These are phyloP conservation scores for Trifolium repens DNA, from an alignment of 306 rosid species.

Conservation along the genomic window DNA sequence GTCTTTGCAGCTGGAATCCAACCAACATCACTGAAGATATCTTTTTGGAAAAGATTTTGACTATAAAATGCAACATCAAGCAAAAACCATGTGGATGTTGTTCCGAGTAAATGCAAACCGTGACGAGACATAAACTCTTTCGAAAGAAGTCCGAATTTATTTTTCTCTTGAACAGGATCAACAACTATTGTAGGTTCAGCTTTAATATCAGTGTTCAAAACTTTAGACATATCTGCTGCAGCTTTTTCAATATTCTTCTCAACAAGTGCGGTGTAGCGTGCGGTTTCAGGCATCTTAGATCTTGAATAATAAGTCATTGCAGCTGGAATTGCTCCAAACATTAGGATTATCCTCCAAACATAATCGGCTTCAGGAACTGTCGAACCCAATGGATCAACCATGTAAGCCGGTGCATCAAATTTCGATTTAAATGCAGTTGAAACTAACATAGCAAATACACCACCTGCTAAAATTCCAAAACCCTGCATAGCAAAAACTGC, in stretches of 20 bases:
- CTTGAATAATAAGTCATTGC: conserved; percentile 69
- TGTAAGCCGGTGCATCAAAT: conserved; percentile 55
- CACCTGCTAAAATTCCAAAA: conserved; percentile 78
- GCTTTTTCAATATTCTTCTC: conserved; percentile 66
- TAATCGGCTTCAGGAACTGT: conserved; percentile 72
- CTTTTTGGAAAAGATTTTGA: conserved; percentile 77
- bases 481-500: conserved; percentile 91
- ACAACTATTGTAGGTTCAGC: conserved; percentile 41
- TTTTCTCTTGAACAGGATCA: not conserved
- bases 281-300: conserved; percentile 83
- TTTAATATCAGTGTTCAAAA: conserved; percentile 61
- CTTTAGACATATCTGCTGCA: conserved; percentile 73
- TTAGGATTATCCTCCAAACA: conserved; percentile 67
- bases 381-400: conserved; percentile 49
- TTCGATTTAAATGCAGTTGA: conserved; percentile 48
- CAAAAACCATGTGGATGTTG: conserved; percentile 73
- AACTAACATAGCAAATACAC: conserved; percentile 58
- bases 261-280: conserved; percentile 74
- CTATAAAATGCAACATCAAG: conserved; percentile 81
- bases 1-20: conserved; percentile 72
- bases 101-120: conserved; percentile 74
- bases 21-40: conserved; percentile 72
- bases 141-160: conserved; percentile 56
- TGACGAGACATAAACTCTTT: conserved; percentile 61
- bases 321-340: conserved; percentile 79